Evolutionary conservation across 495 filamentous ascomycete species (phyloP), one percentile per base, ranked within the genome.

Genomic region (Terfezia boudieri): DNA sequence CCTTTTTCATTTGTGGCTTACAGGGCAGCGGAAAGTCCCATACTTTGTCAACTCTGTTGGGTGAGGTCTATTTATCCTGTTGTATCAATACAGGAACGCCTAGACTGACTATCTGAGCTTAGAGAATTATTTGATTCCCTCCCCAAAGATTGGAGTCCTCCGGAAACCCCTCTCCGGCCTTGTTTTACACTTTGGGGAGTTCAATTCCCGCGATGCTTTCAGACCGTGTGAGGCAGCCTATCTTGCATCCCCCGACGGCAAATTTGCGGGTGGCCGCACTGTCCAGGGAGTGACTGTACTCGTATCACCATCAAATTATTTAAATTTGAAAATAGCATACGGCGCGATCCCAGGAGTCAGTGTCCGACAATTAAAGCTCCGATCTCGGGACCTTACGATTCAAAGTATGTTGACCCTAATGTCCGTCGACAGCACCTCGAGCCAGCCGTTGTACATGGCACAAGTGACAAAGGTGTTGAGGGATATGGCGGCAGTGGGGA

Each of bases 1-100:
- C 56, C 7, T 22, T 51, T 0, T 87, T 86, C 63, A 81, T 87
- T 49, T 89, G 83, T 58, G 83, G 83, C 2, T 76, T 74, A 51
- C 83, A 87, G 63, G 83, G 82, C 0, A 80, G 76, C 50, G 84
- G 83, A 2, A 89, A 86, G 68, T 80, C 76, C 36, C 80, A 86
- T 60, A 83, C 79, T 0, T 64, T 85, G 11, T 77, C 78, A 0
- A 84, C 26, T 32, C 26, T 32, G 26, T 32, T 32, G 80, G 59
- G 65, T 88, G 26, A 32, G 26, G 26, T 32, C 7, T 32, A 32
- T 32, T 32, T 32, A 32, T 32, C 26, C 26, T 32, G 4, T 53
- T 23, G 55, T 32, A 5, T 32, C 7, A 32, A 32, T 5, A 7
- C 26, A 7, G 7, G 26, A 32, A 7, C 26, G 26, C 26, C 4